Percentiles rank a stretch among this genome's conserved stretches.
These are phyloP conservation scores for Anethum foeniculum DNA, from an alignment of 140 eudicot species.

Conservation along the genomic window DNA sequence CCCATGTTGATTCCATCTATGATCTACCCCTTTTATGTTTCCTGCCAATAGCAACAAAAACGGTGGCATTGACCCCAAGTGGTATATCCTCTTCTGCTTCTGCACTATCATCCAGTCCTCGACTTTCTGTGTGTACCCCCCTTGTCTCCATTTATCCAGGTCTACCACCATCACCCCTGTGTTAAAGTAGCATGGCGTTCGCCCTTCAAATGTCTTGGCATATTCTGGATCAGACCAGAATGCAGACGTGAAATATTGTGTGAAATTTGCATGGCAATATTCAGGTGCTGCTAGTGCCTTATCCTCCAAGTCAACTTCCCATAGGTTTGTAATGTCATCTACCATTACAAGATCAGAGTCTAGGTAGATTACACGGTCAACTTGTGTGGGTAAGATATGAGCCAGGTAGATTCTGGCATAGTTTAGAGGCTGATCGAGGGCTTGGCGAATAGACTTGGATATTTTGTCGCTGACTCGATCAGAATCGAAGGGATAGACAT, in stretches of 20 bases:
- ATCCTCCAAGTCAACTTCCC: slow-evolving; percentile 51
- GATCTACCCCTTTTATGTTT: slow-evolving; percentile 55
- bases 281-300: slow-evolving; percentile 80
- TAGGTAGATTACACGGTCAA: slow-evolving; percentile 56
- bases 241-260: slow-evolving; percentile 41
- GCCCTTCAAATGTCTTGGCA: slow-evolving; percentile 33
- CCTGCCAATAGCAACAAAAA: slow-evolving; percentile 80
- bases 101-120: slow-evolving; percentile 88
- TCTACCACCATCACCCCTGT: slow-evolving; percentile 89
- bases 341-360: slow-evolving; percentile 77
- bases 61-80: slow-evolving; percentile 79
- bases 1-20: slow-evolving; percentile 75
- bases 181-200: slow-evolving; percentile 66
- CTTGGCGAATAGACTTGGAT: slow-evolving; percentile 72
- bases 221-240: slow-evolving; percentile 54
- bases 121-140: slow-evolving; percentile 47
- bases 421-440: slow-evolving; percentile 71
- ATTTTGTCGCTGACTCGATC: slow-evolving; percentile 44
- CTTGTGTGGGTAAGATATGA: slow-evolving; percentile 41
- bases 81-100: slow-evolving; percentile 63
- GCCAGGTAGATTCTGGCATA: slow-evolving; percentile 69
- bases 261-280: slow-evolving; percentile 76
- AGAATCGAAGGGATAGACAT: slow-evolving; percentile 42
- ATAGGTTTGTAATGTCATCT: slow-evolving; percentile 55
- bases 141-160: slow-evolving; percentile 62